Conservation (phyloP, 352 stramenopile species). For the Phytophthora multivora region DNA sequence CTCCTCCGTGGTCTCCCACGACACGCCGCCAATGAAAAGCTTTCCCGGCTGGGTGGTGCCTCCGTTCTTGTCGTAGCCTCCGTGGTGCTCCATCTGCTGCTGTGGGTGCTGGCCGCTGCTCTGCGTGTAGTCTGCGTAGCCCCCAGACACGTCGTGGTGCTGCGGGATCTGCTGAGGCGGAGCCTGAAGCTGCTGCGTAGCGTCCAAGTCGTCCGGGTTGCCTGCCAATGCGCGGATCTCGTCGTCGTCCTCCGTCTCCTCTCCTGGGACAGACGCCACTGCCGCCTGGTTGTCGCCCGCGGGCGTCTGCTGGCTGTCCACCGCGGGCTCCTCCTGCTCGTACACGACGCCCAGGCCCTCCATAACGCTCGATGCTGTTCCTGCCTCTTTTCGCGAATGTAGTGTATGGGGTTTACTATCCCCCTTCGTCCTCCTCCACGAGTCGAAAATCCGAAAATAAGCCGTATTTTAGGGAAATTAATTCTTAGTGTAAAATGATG, state of each 20-base stretch:
- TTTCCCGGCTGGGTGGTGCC: conserved; percentile 65
- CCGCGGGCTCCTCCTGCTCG: conserved; percentile 68
- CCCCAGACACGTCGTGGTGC: conserved; percentile 21
- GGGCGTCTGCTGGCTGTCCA: conserved; percentile 26
- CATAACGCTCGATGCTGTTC: conserved; percentile 38
- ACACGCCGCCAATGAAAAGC: conserved; percentile 92
- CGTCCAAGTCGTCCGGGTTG: conserved; percentile 56
- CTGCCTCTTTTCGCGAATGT: conserved; percentile 23
- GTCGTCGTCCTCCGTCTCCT: conserved; percentile 62
- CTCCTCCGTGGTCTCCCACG: conserved; percentile 94
- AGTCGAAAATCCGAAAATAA: too few species aligned
- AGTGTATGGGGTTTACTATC: conserved; percentile 19
- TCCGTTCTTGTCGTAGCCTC: conserved; percentile 37
- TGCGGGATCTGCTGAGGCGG: conserved; percentile 35
- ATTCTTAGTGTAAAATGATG: too few species aligned
- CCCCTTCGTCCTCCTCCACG: not conserved
- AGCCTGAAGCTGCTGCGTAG: conserved; percentile 21
- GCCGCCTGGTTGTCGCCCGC: conserved; percentile 8
- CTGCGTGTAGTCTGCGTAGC: conserved; percentile 38
- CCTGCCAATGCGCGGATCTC: conserved; percentile 66
- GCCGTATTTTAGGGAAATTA: too few species aligned
- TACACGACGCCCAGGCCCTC: conserved; percentile 78
- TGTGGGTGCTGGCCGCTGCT: conserved; percentile 47
- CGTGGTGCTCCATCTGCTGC: conserved; percentile 47
- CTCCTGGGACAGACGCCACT: not conserved